Conservation (phyloP, 2,329 filamentous ascomycete genomes). For the Daldinia eschscholtzii region DNA sequence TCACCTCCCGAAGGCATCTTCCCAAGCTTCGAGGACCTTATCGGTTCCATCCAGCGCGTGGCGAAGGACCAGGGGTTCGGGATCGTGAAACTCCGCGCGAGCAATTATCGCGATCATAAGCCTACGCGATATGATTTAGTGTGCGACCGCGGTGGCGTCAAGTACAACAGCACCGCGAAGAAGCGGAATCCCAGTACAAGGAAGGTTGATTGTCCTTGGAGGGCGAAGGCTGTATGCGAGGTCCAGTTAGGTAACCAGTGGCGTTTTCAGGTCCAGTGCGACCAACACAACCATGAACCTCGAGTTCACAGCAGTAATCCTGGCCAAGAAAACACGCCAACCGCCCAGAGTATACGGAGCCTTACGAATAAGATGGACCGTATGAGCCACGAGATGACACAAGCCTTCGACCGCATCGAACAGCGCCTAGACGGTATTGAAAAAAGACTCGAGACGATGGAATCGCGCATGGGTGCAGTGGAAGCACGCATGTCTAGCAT, state of each 20-base stretch:
- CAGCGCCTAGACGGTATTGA: constrained; percentile 64
- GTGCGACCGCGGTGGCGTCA: constrained; percentile 73
- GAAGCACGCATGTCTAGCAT: constrained; percentile 57
- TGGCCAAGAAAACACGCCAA: constrained; percentile 69
- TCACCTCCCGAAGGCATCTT: constrained; percentile 73
- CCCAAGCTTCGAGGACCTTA: constrained; percentile 69
- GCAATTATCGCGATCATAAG: constrained; percentile 73
- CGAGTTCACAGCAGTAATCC: constrained; percentile 66
- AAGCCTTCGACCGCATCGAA: constrained; percentile 66
- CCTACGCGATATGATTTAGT: constrained; percentile 73
- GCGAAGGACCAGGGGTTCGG: constrained; percentile 73
- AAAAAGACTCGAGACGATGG: constrained; percentile 68
- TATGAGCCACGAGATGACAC: constrained; percentile 67
- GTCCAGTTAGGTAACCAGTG: constrained; percentile 73
- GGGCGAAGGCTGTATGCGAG: constrained; percentile 73
- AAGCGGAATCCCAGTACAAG: constrained; percentile 73
- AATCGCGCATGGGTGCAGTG: constrained; percentile 56
- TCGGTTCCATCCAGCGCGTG: constrained; percentile 68
- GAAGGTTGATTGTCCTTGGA: constrained; percentile 74
- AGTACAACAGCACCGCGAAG: constrained; percentile 74
- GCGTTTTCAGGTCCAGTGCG: constrained; percentile 72
- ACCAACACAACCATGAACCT: constrained; percentile 72
- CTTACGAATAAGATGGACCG: constrained; percentile 72
- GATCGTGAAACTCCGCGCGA: constrained; percentile 72
- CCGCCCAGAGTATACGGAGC: constrained; percentile 69